Evolutionary conservation across 306 rosid genomes (phyloP).

Genomic region (Prunus mongolica): DNA sequence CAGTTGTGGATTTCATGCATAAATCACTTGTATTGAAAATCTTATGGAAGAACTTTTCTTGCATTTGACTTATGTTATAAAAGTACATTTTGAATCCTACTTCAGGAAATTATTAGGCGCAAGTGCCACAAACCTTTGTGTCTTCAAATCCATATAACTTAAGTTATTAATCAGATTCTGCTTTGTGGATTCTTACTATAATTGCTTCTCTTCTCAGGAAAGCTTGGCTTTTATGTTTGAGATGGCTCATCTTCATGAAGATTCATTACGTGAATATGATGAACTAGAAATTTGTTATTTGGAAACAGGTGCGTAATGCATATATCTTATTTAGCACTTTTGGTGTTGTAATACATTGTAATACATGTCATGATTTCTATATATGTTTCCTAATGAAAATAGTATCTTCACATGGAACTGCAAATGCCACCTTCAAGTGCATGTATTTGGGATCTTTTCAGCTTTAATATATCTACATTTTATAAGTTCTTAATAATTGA

Average conservation of each 20-base stretch:
- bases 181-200: conserved; percentile 24
- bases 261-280: conserved; percentile 92
- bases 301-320: conserved; percentile 72
- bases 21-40: neutral
- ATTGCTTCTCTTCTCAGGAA: conserved; percentile 58
- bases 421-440: neutral
- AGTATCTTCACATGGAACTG: neutral
- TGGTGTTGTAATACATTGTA: conserved; percentile 31
- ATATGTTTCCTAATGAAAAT: neutral
- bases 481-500: neutral
- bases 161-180: neutral
- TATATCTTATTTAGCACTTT: conserved; percentile 23
- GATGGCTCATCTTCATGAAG: conserved; percentile 94
- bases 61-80: neutral
- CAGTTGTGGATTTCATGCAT: neutral
- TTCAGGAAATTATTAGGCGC: neutral
- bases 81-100: neutral
- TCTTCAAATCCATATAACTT: conserved; percentile 21
- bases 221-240: conserved; percentile 99
- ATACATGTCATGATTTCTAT: conserved; percentile 2
- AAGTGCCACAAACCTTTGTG: neutral
- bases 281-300: conserved; percentile 93
- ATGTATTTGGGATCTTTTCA: neutral
- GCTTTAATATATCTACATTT: neutral
- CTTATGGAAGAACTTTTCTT: neutral